Percentiles rank a stretch among this genome's conserved stretches.
These are phyloP conservation scores for Colletotrichum echinochloae DNA, from an alignment of 2,329 filamentous ascomycete species.

Conservation along the genomic window DNA sequence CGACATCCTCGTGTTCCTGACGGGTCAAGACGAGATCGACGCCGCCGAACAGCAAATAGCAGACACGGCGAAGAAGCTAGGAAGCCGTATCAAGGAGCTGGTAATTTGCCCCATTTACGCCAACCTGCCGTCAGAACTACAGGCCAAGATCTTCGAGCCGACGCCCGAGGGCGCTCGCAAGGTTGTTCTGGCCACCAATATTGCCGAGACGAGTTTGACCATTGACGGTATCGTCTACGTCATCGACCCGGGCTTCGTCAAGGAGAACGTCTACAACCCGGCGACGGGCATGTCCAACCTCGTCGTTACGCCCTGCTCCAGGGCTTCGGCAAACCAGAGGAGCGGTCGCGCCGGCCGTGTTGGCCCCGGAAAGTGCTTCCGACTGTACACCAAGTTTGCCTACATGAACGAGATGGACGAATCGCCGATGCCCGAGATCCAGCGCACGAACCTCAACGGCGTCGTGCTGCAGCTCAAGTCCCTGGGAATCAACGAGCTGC, in stretches of 20 bases:
- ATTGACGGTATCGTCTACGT: slow-evolving; percentile 98
- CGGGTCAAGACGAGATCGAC: slow-evolving; percentile 96
- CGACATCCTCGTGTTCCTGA: slow-evolving; percentile 94
- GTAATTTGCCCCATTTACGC: slow-evolving; percentile 95
- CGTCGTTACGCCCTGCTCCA: slow-evolving; percentile 89
- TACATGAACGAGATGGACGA: slow-evolving; percentile 97
- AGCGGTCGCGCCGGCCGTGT: slow-evolving; percentile 94
- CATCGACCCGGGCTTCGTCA: slow-evolving; percentile 94
- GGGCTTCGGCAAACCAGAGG: slow-evolving; percentile 92
- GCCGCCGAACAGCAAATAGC: slow-evolving; percentile 85
- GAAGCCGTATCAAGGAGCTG: slow-evolving; percentile 85
- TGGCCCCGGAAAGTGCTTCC: slow-evolving; percentile 91
- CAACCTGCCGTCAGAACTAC: slow-evolving; percentile 89
- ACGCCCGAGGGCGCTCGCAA: slow-evolving; percentile 88
- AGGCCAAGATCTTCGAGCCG: slow-evolving; percentile 94
- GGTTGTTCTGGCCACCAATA: slow-evolving; percentile 94
- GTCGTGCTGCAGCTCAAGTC: slow-evolving; percentile 90
- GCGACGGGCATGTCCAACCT: slow-evolving; percentile 92
- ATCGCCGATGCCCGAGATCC: slow-evolving; percentile 91
- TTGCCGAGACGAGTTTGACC: slow-evolving; percentile 94
- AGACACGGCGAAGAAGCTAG: slow-evolving; percentile 88
- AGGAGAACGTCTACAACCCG: slow-evolving; percentile 94
- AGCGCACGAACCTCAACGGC: slow-evolving; percentile 86
- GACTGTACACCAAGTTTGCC: slow-evolving; percentile 92
- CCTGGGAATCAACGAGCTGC: slow-evolving; percentile 89